These are phyloP conservation scores for Tricholomella constricta DNA, from an alignment of 768 basidiomycete genomes.

Conservation along the genomic window DNA sequence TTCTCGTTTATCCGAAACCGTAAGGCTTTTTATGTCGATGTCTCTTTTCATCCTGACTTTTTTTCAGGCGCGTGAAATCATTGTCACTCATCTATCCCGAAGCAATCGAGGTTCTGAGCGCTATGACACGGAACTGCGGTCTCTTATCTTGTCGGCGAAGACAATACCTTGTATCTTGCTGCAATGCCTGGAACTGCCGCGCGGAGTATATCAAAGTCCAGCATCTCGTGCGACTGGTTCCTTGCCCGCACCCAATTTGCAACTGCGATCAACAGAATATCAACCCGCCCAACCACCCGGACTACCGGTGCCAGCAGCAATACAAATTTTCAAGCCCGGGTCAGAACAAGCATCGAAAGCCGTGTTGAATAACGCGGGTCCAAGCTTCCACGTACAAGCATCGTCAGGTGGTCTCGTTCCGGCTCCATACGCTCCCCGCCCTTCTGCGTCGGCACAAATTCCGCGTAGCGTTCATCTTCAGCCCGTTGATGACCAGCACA, in stretches of 20 bases:
- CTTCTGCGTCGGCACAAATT: neutral
- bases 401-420: neutral
- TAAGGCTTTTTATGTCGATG: neutral
- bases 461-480: neutral
- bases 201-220: neutral
- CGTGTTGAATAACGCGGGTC: neutral
- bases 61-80: slow-evolving; percentile 11
- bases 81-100: slow-evolving; percentile 7
- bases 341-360: neutral
- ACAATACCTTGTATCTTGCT: slow-evolving; percentile 11
- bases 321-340: neutral
- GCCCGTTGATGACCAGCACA: neutral
- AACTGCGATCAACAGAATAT: neutral
- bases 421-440: neutral
- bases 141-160: slow-evolving; percentile 3
- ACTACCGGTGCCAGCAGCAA: neutral
- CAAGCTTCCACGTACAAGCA: neutral
- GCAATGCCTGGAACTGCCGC: slow-evolving; percentile 9
- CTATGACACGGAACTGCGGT: neutral
- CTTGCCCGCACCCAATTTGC: neutral
- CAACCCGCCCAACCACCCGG: neutral
- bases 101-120: slow-evolving; percentile 5
- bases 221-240: neutral
- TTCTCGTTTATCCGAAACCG: neutral
- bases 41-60: neutral